Base-by-base conservation (phyloP, 345 rosid species). In the Syzygium aqueum region DNA sequence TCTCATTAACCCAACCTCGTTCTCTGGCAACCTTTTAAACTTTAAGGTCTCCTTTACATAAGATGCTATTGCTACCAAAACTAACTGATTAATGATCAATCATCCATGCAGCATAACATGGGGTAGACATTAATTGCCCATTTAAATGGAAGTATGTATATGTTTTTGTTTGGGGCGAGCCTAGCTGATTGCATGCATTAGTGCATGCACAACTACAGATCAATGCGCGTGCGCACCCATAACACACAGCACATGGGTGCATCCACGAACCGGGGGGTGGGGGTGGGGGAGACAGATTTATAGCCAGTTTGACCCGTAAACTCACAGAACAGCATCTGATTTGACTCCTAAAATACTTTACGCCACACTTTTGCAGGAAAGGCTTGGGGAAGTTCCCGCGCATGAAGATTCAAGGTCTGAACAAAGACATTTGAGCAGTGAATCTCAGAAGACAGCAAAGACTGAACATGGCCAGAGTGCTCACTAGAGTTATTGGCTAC, bases 301-400 rank as follows among this genome's bases (percentile, higher is more conserved):
- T 67, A 67, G 46, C 12, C 25, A 73, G 80, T 33, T 73, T 73
- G 46, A 73, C 49, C 80, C 14, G 21, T 73, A 9, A 73, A 73
- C 80, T 73, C 80, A 33, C 25, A 73, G 22, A 17, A 33, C 49
- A 33, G 80, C 49, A 73, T 73, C 78, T 73, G 80, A 17, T 73
- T 19, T 17, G 80, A 73, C 46, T 17, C 80, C 80, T 73, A 73
- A 73, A 73, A 33, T 73, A 9, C 49, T 73, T 73, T 73, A 73
- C 0, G 13, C 25, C 9, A 73, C 25, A 56, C 59, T 61, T 56
- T 61, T 91, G 91, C 93, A 97, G 99, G 98, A 94, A 89, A 96
- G 93, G 86, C 94, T 97, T 27, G 93, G 93, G 85, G 94, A 96
- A 88, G 85, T 89, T 89, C 93, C 95, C 50, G 87, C 87, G 49